Evolutionary conservation across 179 eudicot species (phyloP), one percentile per base, ranked within the genome.

Genomic region (Silene vulgaris): DNA sequence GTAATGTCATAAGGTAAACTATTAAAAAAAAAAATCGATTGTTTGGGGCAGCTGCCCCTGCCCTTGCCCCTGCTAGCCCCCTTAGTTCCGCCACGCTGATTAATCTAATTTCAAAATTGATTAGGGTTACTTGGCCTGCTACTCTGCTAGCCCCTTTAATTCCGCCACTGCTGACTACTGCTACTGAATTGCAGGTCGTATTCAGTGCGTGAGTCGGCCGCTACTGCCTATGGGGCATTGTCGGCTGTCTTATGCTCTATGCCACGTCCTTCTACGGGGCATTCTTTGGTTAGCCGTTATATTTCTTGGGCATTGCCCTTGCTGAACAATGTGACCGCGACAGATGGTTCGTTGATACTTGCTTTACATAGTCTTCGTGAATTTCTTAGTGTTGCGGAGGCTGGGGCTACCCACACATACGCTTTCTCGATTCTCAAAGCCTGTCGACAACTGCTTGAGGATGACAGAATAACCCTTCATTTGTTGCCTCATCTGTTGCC

Each of bases 361-460:
- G 93, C 99, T 48, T 76, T 93, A 70, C 92, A 86, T 79, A 85
- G 89, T 82, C 88, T 95, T 14, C 93, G 87, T 2, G 99, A 95
- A 77, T 95, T 95, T 82, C 93, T 95, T 73, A 86, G 75, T 78
- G 88, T 87, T 45, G 97, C 91, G 63, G 99, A 95, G 82, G 91
- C 82, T 70, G 88, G 82, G 65, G 92, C 93, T 16, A 82, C 87
- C 26, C 97, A 90, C 80, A 88, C 93, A 81, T 93, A 84, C 65
- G 94, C 96, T 45, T 79, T 87, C 74, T 88, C 93, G 1, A 84
- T 93, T 80, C 93, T 95, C n/a, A 92, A 92, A 85, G 90, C 97
- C 29, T 90, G 95, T 76, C 96, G 88, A 77, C 93, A 90, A 69
- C 88, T 96, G 76, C 98, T 96, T 40, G 99, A 96, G 85, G 98